Percentiles rank a stretch among this genome's conserved stretches.
These are phyloP conservation scores for Sambucus nigra DNA, from an alignment of 129 eudicot species.

Conservation along the genomic window DNA sequence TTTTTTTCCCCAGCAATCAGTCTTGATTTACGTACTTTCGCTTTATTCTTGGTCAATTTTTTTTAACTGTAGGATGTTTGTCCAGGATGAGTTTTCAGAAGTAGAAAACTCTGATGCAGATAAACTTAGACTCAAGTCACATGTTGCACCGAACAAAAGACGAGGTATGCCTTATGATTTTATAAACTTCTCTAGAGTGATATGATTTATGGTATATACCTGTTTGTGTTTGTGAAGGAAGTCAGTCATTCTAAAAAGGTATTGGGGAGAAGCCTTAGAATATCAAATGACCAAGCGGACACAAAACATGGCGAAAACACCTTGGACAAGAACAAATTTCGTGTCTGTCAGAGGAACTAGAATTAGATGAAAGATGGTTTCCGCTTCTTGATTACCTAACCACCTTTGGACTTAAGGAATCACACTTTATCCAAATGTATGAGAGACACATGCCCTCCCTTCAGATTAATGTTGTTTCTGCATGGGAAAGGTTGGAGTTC, in stretches of 20 bases:
- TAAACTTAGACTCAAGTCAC: constrained; percentile 34
- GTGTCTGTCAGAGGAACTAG: constrained; percentile 60
- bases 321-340: constrained; percentile 36
- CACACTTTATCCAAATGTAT: constrained; percentile 81
- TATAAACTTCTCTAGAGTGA: neutral
- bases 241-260: constrained; percentile 26
- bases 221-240: constrained; percentile 32
- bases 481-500: constrained; percentile 73
- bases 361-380: constrained; percentile 65
- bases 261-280: constrained; percentile 20
- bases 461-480: constrained; percentile 64
- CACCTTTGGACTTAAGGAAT: constrained; percentile 74
- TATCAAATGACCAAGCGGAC: too few relatives aligned
- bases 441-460: constrained; percentile 82
- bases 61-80: constrained; percentile 9
- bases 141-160: constrained; percentile 19
- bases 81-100: constrained; percentile 56
- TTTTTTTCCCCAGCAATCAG: neutral
- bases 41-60: neutral
- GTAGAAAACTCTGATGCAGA: constrained; percentile 26
- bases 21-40: neutral
- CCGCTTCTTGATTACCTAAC: constrained; percentile 83
- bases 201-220: neutral
- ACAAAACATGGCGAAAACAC: constrained; percentile 41
- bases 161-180: constrained; percentile 29